A percentile compares a stretch with the other conserved stretches of the same genome.
Evolutionary conservation across 495 filamentous ascomycete species (phyloP).

Genomic region (Penicillium alfredii): DNA sequence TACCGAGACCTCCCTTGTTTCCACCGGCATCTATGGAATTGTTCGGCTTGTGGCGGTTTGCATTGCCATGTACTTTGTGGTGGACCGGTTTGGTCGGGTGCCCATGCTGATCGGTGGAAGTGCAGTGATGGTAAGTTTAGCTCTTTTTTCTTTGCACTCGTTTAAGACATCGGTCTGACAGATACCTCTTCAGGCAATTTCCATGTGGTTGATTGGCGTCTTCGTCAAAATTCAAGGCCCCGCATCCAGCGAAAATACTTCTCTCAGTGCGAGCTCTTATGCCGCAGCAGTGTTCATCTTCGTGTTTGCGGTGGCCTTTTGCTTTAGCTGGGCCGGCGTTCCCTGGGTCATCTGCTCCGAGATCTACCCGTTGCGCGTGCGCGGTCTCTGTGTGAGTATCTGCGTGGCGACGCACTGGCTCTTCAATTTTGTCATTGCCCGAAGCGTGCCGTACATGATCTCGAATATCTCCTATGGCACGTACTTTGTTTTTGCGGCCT

Average conservation of each 20-base stretch:
- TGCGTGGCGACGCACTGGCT: constrained; percentile 19
- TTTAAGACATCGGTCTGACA: too few relatives aligned
- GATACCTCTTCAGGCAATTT: constrained; percentile 3
- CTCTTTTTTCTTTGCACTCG: too few relatives aligned
- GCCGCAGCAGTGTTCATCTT: constrained; percentile 4
- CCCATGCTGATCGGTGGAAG: constrained; percentile 1
- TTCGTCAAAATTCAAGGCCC: constrained; percentile 6
- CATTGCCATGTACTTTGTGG: constrained; percentile 14
- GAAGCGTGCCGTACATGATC: constrained; percentile 1
- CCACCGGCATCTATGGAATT: constrained; percentile 19
- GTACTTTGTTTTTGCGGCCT: not conserved
- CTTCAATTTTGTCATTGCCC: constrained; percentile 13
- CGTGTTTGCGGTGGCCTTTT: constrained; percentile 6
- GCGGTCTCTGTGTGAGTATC: constrained; percentile 44
- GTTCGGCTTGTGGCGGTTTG: constrained; percentile 8
- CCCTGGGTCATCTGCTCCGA: constrained; percentile 52
- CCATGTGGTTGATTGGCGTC: constrained; percentile 10
- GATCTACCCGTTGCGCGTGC: constrained; percentile 32
- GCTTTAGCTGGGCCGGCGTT: constrained; percentile 49
- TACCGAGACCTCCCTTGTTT: constrained; percentile 6
- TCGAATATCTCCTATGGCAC: not conserved
- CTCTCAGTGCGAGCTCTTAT: constrained; percentile 2
- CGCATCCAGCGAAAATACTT: not conserved
- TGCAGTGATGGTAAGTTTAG: constrained; percentile 12
- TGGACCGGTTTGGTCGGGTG: constrained; percentile 18